Percentiles rank a stretch among this genome's conserved stretches.
phyloP scores from a whole-genome alignment of 768 basidiomycete genomes.

The Tulasnella sp. region DNA sequence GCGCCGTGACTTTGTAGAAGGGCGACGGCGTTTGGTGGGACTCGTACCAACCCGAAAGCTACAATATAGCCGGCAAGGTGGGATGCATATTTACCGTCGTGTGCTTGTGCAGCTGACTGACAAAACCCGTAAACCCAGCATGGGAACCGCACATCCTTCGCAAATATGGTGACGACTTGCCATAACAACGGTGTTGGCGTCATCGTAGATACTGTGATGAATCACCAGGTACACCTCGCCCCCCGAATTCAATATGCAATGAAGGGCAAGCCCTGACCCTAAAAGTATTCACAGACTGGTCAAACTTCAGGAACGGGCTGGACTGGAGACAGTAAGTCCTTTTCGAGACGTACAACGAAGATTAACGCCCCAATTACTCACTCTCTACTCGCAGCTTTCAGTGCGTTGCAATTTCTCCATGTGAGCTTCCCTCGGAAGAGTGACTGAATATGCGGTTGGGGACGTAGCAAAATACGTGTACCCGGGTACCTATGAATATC shows the following conservation, averaged over 20 bases:
- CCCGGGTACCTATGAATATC: constrained; percentile 19
- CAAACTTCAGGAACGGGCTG: constrained; percentile 19
- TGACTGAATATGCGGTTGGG: background rate
- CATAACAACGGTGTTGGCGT: constrained; percentile 47
- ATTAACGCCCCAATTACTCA: too few species aligned
- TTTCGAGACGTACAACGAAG: too few species aligned
- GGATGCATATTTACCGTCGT: background rate
- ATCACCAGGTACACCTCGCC: constrained; percentile 41
- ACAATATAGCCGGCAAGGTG: background rate
- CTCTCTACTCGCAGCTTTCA: too few species aligned
- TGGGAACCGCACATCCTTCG: constrained; percentile 43
- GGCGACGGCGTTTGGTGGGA: background rate
- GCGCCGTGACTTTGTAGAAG: background rate
- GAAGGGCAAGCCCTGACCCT: background rate
- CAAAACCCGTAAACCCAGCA: constrained; percentile 58
- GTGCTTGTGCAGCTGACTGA: constrained; percentile 43
- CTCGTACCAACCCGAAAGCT: background rate
- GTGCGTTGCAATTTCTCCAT: too few species aligned
- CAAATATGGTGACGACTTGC: constrained; percentile 38
- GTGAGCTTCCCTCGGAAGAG: too few species aligned
- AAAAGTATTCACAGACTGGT: too few species aligned
- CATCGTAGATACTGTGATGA: constrained; percentile 47
- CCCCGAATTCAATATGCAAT: background rate
- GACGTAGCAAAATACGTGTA: constrained; percentile 18
- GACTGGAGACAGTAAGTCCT: constrained; percentile 18